These are phyloP conservation scores for Pseudocercospora macadamiae DNA, from an alignment of 2,329 filamentous ascomycete species.

Conservation along the genomic window DNA sequence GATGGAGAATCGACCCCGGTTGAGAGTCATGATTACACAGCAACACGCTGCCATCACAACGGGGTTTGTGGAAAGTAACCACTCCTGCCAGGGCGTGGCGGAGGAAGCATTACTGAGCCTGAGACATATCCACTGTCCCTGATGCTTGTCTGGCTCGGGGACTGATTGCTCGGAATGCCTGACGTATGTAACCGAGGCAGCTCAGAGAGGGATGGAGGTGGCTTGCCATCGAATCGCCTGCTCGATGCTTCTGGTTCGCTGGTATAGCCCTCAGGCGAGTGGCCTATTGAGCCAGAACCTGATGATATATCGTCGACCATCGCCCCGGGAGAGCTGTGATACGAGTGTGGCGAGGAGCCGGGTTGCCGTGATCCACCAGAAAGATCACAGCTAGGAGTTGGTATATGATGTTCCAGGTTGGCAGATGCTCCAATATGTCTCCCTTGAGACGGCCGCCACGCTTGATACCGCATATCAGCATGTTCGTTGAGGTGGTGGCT, in stretches of 20 bases:
- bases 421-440: not conserved
- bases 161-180: not conserved
- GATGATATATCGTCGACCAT: constrained; percentile 10
- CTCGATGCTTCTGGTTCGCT: constrained; percentile 14
- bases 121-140: constrained; percentile 2
- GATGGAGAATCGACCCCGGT: too few species aligned
- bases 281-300: constrained; percentile 4
- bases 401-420: not conserved
- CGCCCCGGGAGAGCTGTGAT: constrained; percentile 11
- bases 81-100: not conserved
- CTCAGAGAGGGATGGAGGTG: not conserved
- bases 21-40: too few species aligned
- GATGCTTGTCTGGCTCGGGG: not conserved
- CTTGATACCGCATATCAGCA: not conserved
- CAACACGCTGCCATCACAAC: not conserved
- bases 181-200: not conserved
- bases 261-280: constrained; percentile 11
- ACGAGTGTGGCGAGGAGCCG: constrained; percentile 11
- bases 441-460: not conserved
- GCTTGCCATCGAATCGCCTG: not conserved
- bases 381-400: not conserved
- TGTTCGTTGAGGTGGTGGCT: not conserved
- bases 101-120: not conserved
- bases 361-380: not conserved
- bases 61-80: not conserved